A percentile compares a stretch with the other conserved stretches of the same genome.
These are phyloP conservation scores for Russula dissimulans DNA, from an alignment of 768 basidiomycete species.

Conservation along the genomic window DNA sequence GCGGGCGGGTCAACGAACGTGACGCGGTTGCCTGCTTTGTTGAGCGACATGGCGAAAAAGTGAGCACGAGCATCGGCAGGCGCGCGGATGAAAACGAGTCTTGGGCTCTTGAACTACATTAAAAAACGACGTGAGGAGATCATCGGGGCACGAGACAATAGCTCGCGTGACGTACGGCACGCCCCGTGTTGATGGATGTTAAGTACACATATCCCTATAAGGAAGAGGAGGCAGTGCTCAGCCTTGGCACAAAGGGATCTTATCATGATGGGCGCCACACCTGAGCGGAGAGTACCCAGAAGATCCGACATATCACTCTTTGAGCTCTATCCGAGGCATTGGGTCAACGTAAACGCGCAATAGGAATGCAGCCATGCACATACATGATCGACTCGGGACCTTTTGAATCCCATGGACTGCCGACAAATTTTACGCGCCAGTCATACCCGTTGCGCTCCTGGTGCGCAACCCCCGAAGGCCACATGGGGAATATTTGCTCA, in stretches of 20 bases:
- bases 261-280: conserved; percentile 31
- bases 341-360: conserved; percentile 7
- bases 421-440: conserved; percentile 59
- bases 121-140: conserved; percentile 10
- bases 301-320: conserved; percentile 51
- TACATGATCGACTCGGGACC: conserved; percentile 49
- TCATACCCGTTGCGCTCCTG: conserved; percentile 35
- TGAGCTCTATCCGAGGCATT: conserved; percentile 37
- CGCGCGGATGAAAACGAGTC: conserved; percentile 56
- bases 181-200: conserved; percentile 42
- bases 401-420: conserved; percentile 57
- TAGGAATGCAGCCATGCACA: conserved; percentile 18
- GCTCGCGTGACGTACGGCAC: conserved; percentile 33
- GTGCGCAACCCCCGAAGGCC: conserved; percentile 54
- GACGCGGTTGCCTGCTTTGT: conserved; percentile 49
- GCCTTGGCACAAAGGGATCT: conserved; percentile 9
- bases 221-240: neutral
- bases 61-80: conserved; percentile 38
- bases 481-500: conserved; percentile 47
- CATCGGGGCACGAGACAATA: conserved; percentile 15
- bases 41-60: conserved; percentile 61
- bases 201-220: conserved; percentile 62
- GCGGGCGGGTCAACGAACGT: conserved; percentile 35
- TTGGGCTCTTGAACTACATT: conserved; percentile 38
- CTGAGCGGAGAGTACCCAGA: conserved; percentile 47